Conservation (phyloP, 2,329 filamentous ascomycete genomes). For the Cytospora paraplurivora region DNA sequence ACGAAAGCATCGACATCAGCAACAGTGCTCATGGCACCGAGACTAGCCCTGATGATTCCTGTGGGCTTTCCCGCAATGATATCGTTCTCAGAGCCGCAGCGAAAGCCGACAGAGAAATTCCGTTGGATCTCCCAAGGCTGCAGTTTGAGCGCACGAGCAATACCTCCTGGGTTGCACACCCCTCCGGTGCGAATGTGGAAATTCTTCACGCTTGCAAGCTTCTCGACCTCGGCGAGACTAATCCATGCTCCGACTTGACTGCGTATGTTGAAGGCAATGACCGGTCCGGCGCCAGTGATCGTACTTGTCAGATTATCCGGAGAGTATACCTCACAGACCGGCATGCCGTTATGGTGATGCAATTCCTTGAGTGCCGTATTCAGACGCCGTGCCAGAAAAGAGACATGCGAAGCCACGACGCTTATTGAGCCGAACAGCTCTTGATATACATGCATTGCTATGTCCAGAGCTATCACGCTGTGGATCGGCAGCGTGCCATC, state of each 20-base stretch:
- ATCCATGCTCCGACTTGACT: constrained; percentile 73
- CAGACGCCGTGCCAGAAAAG: constrained; percentile 62
- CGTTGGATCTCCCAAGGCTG: constrained; percentile 78
- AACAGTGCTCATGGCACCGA: constrained; percentile 86
- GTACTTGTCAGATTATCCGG: constrained; percentile 31
- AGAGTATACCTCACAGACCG: constrained; percentile 69
- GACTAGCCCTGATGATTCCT: constrained; percentile 79
- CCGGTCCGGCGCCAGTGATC: constrained; percentile 62
- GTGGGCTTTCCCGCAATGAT: constrained; percentile 83
- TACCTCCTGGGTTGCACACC: constrained; percentile 88
- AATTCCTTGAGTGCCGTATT: constrained; percentile 60
- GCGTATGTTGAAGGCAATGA: constrained; percentile 80
- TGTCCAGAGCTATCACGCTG: constrained; percentile 79
- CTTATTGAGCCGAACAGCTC: constrained; percentile 72
- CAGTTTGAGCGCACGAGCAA: constrained; percentile 72
- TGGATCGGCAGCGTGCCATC: constrained; percentile 92
- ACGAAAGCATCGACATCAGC: constrained; percentile 74
- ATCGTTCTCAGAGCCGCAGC: constrained; percentile 83
- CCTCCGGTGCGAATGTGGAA: constrained; percentile 88
- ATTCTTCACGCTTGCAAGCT: constrained; percentile 73
- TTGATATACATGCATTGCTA: constrained; percentile 70
- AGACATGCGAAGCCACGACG: constrained; percentile 70
- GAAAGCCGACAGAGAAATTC: constrained; percentile 82
- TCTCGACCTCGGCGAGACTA: constrained; percentile 83
- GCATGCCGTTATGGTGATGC: constrained; percentile 67